Base-by-base conservation (phyloP, 2,329 filamentous ascomycete genomes). In the Phaeophleospora eucalypticola region DNA sequence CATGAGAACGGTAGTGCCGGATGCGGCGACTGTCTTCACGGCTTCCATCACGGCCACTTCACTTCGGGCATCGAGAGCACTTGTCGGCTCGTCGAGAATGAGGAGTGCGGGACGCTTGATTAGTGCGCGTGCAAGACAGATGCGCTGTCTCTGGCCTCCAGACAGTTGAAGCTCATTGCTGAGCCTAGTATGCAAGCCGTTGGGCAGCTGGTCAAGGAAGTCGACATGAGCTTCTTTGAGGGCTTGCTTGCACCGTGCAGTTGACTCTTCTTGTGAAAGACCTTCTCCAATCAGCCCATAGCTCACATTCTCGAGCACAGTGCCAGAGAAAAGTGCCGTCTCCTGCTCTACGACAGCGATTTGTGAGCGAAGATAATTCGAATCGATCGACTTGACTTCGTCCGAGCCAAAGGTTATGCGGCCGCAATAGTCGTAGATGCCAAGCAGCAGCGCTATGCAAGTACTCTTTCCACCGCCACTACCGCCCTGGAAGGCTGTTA, bases 1-100 rank as follows among this genome's bases (percentile, higher is more conserved):
- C 18, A 87, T 67, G 41, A 67, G 83, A 1, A 93, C 74, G 50
- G 86, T 87, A 1, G 86, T 79, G 41, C 71, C 68, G 12, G 61
- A 59, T 20, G 62, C 60, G 1, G 69, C 66, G n/a, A 69, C 69
- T 12, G 59, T 62, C 20, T 67, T 68, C 12, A 74, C 68, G 2
- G 71, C 70, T 36, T 64, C 61, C 47, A 71, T 67, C n/a, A 75
- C 66, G 10, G 68, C 60, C 10, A 62, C 56, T 49, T 75, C 73
- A 17, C 66, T 72, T 9, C 65, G 38, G 61, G 71, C 68, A 50
- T 75, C 72, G 4, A 75, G 57, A 21, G 71, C 68, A 18, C 68
- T 68, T 0, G 71, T 75, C 1, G 70, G 70, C 52, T 76, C 73
- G 45, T 75, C 72, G 2, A 75, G 64, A 4, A 75, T 62, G 7